Base-by-base conservation (phyloP, 768 basidiomycete genomes). In the Tremella fuciformis region DNA sequence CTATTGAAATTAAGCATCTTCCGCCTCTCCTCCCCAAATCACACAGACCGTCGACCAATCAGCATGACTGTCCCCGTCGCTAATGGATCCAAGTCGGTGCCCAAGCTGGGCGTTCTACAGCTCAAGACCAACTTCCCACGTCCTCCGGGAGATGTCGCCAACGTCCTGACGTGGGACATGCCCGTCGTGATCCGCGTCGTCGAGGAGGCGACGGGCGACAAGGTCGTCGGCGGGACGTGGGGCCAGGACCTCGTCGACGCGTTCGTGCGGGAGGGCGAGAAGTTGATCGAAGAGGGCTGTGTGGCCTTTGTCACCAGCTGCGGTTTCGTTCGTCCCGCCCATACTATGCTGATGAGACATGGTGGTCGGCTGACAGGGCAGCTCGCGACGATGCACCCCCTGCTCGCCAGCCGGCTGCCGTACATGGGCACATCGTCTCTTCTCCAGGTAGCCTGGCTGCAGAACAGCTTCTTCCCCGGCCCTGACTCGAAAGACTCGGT, bases 371-470 rank as follows among this genome's bases (percentile, higher is more conserved):
- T 55, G 26, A 19, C 15, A 8, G 25, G 13, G 16, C 49, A 67
- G 67, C 64, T 69, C n/a, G 67, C 67, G 3, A 66, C 65, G 41
- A 69, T 69, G 67, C 67, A 69, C 29, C 67, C 67, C 0, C 52
- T 64, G 21, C 41, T 69, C 8, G 58, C 55, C 25, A 42, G 40
- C 6, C 59, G 65, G n/a, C 51, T 69, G 13, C 67, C 67, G 0
- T 64, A 38, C 15, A 69, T 69, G 26, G 67, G 67, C 11, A 66
- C 67, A 1, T 54, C 59, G 2, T 18, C 59, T 29, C 59, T 69
- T 2, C 34, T 66, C 37, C 67, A 69, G 34, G 60, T 69, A 4
- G 50, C 62, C 16, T 57, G 63, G 59, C 50, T 69, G 13, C 54
- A 64, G 26, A 52, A 59, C n/a, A 38, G 40, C 7, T 65, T 69